Evolutionary conservation across 75 land plant species (phyloP), one percentile per base, ranked within the genome.

Genomic region (Cryptomeria japonica): DNA sequence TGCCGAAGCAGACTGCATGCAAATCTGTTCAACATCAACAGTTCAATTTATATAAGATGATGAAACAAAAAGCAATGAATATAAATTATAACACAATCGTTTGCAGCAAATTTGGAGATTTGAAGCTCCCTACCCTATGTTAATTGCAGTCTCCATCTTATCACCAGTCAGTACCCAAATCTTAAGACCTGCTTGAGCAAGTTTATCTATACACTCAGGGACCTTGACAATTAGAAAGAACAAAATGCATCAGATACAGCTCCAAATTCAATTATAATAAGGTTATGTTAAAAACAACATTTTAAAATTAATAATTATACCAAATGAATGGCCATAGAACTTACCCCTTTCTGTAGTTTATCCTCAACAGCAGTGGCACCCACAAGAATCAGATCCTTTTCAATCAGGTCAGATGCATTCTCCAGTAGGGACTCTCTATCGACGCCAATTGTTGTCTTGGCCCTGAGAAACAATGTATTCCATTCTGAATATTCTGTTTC

Each of bases 91-190:
- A 49, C 31, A 46, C 32, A 9, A 61, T 84, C 38, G 3, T 47
- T 58, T 1, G 41, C 28, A 58, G 46, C 42, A 34, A 76, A 84
- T 22, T 56, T 80, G 14, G 28, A 38, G 49, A 85, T 31, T 22
- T 2, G 15, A 44, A 37, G n/a, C 32, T 44, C 76, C 92, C 82
- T 82, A 97, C 97, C 96, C 99, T 68, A 97, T 97, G 80, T 97
- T 97, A 53, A 97, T 95, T 22, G 99, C 99, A 80, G 99, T 97
- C 86, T 97, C 99, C 89, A 90, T 94, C 91, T 97, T 97, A 88
- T 97, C 99, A 42, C 99, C 99, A 28, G 97, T 97, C 83, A 97
- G 88, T 44, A 97, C 94, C 99, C 99, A 97, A 39, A 97, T 93
- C 88, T 96, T 97, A 0, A 96, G 92, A 86, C 99, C 99, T 51